A percentile compares a stretch with the other conserved stretches of the same genome.
phyloP scores from a whole-genome alignment of 2,329 filamentous ascomycete species.

The Xylariaceae sp. region DNA sequence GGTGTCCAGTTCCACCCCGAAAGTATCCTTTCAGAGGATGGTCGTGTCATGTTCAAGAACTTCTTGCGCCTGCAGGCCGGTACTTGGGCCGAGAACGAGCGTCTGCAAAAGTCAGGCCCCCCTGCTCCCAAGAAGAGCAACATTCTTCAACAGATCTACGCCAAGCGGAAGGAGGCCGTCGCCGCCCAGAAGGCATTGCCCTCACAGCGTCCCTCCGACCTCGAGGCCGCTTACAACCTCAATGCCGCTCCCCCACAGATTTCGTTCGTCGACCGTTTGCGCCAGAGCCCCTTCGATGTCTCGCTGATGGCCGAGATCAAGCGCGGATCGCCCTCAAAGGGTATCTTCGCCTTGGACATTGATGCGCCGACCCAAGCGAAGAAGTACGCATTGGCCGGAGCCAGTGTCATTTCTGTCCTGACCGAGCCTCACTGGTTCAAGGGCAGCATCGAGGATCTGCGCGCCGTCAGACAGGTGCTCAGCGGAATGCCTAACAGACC shows the following conservation, averaged over 20 bases:
- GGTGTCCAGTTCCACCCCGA: slow-evolving; percentile 98
- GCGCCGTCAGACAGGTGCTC: slow-evolving; percentile 81
- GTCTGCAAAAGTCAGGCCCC: slow-evolving; percentile 41
- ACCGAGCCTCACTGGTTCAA: slow-evolving; percentile 99
- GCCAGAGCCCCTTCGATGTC: slow-evolving; percentile 79
- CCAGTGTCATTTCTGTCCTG: slow-evolving; percentile 95
- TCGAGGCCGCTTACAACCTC: slow-evolving; percentile 81
- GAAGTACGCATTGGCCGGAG: slow-evolving; percentile 87
- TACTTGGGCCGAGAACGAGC: slow-evolving; percentile 80
- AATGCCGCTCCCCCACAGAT: slow-evolving; percentile 80
- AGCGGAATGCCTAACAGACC: slow-evolving; percentile 88
- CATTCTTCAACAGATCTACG: slow-evolving; percentile 88
- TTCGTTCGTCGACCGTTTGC: slow-evolving; percentile 71
- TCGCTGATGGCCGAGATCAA: slow-evolving; percentile 97
- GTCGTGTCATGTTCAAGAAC: slow-evolving; percentile 84
- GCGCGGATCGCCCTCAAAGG: slow-evolving; percentile 92
- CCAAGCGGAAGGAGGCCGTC: slow-evolving; percentile 69
- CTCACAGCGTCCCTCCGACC: slow-evolving; percentile 74
- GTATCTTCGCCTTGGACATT: slow-evolving; percentile 80
- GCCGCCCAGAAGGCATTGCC: slow-evolving; percentile 77
- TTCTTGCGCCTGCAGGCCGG: slow-evolving; percentile 84
- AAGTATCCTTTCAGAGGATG: slow-evolving; percentile 88
- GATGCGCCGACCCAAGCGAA: slow-evolving; percentile 86
- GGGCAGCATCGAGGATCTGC: slow-evolving; percentile 89
- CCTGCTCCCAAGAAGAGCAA: slow-evolving; percentile 61